Base-by-base conservation (phyloP, 106 monocot genomes). In the Dendrobium officinale region DNA sequence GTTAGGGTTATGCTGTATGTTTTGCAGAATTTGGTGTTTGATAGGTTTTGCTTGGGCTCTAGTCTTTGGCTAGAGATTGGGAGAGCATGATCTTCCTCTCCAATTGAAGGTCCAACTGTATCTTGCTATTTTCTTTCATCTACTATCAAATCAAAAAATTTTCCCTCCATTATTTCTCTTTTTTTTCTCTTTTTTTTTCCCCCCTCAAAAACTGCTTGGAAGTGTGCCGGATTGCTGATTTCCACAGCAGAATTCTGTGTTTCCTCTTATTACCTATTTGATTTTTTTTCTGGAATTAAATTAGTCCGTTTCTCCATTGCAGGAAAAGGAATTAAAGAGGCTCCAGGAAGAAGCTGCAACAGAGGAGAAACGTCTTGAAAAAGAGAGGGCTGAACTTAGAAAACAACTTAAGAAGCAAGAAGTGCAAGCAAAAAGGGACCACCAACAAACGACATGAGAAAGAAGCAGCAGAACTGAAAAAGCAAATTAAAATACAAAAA, bases 381-480 rank as follows among this genome's bases (percentile, higher is more conserved):
- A 96, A 81, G 92, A 94, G 85, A 92, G 87, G 77, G 80, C 81
- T 84, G 93, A 93, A 83, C 24, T 66, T 42, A 92, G 81, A 73
- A 97, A 86, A 51, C 90, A 87, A 18, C 77, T 85, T 33, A 85
- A 87, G 56, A 85, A 81, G 47, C 90, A 83, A 64, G 81, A 87
- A 76, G 80, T 87, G 77, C 85, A 87, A 37, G 87, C 87, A 54
- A 87, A 83, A 73, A 87, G 27, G 67, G 90, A 90, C 42, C 83
- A 83, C 72, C 75, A 77, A 51, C n/a, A n/a, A n/a, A n/a, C 80
- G 87, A 58, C 84, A 81, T 37, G 83, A 90, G 55, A 90, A 87
- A 83, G 87, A 87, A 83, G 83, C 80, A 77, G 87, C 87, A 58
- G 84, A 91, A 79, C 19, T 88, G 40, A 92, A 89, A 76, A 84